These are phyloP conservation scores for Leccinum obscurum DNA, from an alignment of 768 basidiomycete genomes.

Conservation along the genomic window DNA sequence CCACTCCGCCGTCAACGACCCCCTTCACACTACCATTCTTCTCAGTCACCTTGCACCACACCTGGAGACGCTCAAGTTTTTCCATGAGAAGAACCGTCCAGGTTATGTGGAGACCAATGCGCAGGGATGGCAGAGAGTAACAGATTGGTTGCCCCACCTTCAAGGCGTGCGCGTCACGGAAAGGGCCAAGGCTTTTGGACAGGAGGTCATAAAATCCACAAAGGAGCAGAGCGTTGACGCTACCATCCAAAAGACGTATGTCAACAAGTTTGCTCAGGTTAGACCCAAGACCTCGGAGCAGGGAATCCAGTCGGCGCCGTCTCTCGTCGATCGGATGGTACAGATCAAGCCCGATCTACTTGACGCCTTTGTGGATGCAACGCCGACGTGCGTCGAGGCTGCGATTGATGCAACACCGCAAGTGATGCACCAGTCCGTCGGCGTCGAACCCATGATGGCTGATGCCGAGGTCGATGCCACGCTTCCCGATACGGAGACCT, in stretches of 20 bases:
- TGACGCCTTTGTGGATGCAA: slow-evolving; percentile 53
- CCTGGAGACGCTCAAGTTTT: slow-evolving; percentile 71
- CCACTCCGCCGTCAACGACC: slow-evolving; percentile 70
- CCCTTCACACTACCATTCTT: slow-evolving; percentile 68
- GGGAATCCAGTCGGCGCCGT: slow-evolving; percentile 40
- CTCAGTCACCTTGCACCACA: slow-evolving; percentile 77
- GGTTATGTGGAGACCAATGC: slow-evolving; percentile 69
- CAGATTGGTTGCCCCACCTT: slow-evolving; percentile 70
- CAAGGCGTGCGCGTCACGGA: slow-evolving; percentile 67
- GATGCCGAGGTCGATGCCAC: slow-evolving; percentile 38
- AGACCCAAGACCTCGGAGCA: slow-evolving; percentile 37
- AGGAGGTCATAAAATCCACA: slow-evolving; percentile 19
- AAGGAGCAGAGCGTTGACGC: slow-evolving; percentile 54
- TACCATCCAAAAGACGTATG: slow-evolving; percentile 40
- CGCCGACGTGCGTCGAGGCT: slow-evolving; percentile 44
- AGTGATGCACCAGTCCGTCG: slow-evolving; percentile 33
- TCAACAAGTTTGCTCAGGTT: slow-evolving; percentile 43
- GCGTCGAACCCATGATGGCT: slow-evolving; percentile 27
- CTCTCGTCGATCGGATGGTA: slow-evolving; percentile 38
- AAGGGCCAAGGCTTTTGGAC: slow-evolving; percentile 42
- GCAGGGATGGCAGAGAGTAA: slow-evolving; percentile 65
- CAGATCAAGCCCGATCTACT: slow-evolving; percentile 40
- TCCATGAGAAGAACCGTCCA: slow-evolving; percentile 74
- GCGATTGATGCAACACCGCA: slow-evolving; percentile 47
- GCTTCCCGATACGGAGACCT: slow-evolving; percentile 21